These are phyloP conservation scores for Leishmania tarentolae DNA, from an alignment of 208 protist species.

Conservation along the genomic window DNA sequence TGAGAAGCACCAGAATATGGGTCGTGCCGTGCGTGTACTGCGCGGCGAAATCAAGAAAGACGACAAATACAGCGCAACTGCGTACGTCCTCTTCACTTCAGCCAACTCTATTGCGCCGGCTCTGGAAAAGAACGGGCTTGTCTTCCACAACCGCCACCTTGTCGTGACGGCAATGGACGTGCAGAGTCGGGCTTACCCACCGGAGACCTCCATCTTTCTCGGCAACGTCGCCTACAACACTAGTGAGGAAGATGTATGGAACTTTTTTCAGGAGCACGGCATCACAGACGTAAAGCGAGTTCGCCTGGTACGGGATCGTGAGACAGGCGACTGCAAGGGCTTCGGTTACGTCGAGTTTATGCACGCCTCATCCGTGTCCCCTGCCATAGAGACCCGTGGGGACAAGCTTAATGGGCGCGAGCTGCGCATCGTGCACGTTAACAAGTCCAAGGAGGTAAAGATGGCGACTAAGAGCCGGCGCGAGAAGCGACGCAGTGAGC, in stretches of 20 bases:
- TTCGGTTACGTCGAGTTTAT: constrained; percentile 93
- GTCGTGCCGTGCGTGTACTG: constrained; percentile 82
- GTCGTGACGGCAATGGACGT: constrained; percentile 78
- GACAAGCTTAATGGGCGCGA: constrained; percentile 69
- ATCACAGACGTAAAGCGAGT: constrained; percentile 79
- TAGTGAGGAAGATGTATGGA: constrained; percentile 83
- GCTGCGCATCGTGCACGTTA: constrained; percentile 86
- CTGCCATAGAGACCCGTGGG: constrained; percentile 71
- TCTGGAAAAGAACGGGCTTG: constrained; percentile 63
- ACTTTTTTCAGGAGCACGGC: constrained; percentile 84
- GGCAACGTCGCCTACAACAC: constrained; percentile 89
- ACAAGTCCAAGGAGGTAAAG: constrained; percentile 81
- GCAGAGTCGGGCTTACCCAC: constrained; percentile 67
- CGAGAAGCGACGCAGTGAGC: constrained; percentile 54
- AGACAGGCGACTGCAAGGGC: constrained; percentile 84
- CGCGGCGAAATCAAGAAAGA: constrained; percentile 87
- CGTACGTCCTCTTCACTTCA: constrained; percentile 83
- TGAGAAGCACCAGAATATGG: constrained; percentile 51
- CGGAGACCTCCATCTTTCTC: constrained; percentile 88
- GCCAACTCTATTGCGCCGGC: constrained; percentile 34
- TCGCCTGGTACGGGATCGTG: constrained; percentile 83
- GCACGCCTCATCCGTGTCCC: constrained; percentile 44
- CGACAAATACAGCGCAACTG: constrained; percentile 76
- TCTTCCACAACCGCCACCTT: constrained; percentile 82
- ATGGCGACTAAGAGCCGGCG: constrained; percentile 57